Conservation (phyloP, 768 basidiomycete species). For the Glaciozyma martinii region DNA sequence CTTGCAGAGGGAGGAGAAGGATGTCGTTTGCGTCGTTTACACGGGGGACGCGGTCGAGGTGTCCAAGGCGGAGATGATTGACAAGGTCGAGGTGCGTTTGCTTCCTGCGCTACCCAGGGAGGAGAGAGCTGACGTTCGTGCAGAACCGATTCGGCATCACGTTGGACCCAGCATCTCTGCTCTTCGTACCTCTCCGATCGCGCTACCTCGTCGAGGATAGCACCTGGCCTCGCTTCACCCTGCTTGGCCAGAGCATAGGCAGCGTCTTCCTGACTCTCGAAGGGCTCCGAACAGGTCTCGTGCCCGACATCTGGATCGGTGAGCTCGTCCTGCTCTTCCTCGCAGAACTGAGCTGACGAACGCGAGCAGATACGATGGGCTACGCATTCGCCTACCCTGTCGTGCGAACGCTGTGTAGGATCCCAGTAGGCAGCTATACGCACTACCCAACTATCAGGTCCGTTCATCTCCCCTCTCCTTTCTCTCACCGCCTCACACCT, state of each 20-base stretch:
- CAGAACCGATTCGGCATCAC: constrained; percentile 68
- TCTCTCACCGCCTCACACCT: neutral
- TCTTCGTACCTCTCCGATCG: constrained; percentile 70
- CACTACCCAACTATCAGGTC: constrained; percentile 82
- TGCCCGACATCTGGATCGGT: constrained; percentile 91
- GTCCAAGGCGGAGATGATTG: constrained; percentile 68
- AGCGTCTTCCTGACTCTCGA: constrained; percentile 76
- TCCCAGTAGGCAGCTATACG: constrained; percentile 71
- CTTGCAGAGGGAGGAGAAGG: constrained; percentile 58
- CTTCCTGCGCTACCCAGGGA: neutral
- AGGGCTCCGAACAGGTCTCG: constrained; percentile 57
- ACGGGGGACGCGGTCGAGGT: constrained; percentile 69
- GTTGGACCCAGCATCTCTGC: constrained; percentile 55
- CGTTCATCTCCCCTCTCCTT: neutral
- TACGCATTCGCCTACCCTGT: constrained; percentile 88
- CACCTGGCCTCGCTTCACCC: constrained; percentile 81
- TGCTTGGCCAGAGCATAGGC: constrained; percentile 82
- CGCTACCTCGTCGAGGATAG: constrained; percentile 67
- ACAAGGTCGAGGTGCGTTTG: constrained; percentile 62
- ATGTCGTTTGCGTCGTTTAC: constrained; percentile 70
- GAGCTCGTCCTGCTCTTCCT: constrained; percentile 26
- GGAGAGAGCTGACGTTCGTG: neutral
- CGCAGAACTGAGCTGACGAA: neutral
- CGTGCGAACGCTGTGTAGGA: constrained; percentile 50
- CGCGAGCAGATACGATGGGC: constrained; percentile 79